Evolutionary conservation across 2,329 filamentous ascomycete genomes (phyloP).

Genomic region (Helicocarpus griseus): DNA sequence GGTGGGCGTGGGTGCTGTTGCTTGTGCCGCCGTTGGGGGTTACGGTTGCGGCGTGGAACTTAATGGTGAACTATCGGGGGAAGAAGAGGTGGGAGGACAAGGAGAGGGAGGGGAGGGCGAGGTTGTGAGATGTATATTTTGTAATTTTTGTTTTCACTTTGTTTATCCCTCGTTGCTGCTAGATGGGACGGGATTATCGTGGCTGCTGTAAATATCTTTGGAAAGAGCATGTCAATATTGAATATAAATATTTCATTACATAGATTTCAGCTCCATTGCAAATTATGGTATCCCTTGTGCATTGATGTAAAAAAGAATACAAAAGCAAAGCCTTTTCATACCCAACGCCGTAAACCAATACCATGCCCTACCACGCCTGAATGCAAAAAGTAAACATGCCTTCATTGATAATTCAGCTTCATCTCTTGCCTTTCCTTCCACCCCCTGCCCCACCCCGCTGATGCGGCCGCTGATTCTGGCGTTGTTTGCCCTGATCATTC

Average conservation of each 20-base stretch:
- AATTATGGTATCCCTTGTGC: not conserved
- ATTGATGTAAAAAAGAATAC: not conserved
- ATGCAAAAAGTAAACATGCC: not conserved
- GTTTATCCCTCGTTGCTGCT: too few relatives aligned
- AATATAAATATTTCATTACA: not conserved
- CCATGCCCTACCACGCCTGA: not conserved
- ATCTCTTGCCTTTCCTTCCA: slow-evolving; percentile 11
- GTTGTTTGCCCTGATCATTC: slow-evolving; percentile 2
- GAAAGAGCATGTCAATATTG: not conserved
- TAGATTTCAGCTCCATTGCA: too few relatives aligned
- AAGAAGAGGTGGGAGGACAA: slow-evolving; percentile 61
- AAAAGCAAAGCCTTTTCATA: not conserved
- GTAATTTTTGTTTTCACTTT: not conserved
- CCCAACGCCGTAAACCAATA: not conserved
- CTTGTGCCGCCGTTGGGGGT: slow-evolving; percentile 66
- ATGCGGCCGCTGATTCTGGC: not conserved
- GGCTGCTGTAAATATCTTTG: not conserved
- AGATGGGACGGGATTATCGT: too few relatives aligned
- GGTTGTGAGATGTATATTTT: slow-evolving; percentile 35
- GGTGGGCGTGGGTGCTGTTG: slow-evolving; percentile 70
- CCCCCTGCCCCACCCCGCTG: slow-evolving; percentile 5
- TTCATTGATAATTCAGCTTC: not conserved
- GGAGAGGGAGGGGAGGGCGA: slow-evolving; percentile 50
- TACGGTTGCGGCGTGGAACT: slow-evolving; percentile 58
- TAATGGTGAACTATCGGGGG: slow-evolving; percentile 60